Percentiles rank a stretch among this genome's conserved stretches.
Evolutionary conservation across 2,329 filamentous ascomycete genomes (phyloP).

Genomic region (Coleophoma eucalyptorum): DNA sequence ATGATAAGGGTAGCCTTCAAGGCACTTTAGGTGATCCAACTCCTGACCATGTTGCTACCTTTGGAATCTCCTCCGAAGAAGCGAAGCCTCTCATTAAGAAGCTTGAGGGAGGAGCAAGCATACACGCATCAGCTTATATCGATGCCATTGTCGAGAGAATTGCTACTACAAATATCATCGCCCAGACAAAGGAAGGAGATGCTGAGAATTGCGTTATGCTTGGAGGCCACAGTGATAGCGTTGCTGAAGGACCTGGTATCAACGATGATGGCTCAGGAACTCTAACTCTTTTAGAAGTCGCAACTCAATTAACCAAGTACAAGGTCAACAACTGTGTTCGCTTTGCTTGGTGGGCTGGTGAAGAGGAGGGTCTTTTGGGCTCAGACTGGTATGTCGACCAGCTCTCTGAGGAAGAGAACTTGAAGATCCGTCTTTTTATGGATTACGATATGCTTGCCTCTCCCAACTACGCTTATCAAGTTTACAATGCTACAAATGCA

Average conservation of each 20-base stretch:
- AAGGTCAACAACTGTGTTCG: slow-evolving; percentile 61
- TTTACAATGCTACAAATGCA: slow-evolving; percentile 70
- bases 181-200: slow-evolving; percentile 57
- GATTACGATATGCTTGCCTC: slow-evolving; percentile 70
- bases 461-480: slow-evolving; percentile 62
- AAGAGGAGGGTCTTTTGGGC: slow-evolving; percentile 62
- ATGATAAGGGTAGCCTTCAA: slow-evolving; percentile 49
- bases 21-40: slow-evolving; percentile 66
- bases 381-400: slow-evolving; percentile 58
- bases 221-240: slow-evolving; percentile 61
- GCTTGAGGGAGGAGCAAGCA: slow-evolving; percentile 44
- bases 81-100: slow-evolving; percentile 52
- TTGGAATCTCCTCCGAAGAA: slow-evolving; percentile 59
- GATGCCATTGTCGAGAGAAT: slow-evolving; percentile 46
- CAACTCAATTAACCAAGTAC: slow-evolving; percentile 53
- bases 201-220: slow-evolving; percentile 62
- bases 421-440: slow-evolving; percentile 62
- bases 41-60: slow-evolving; percentile 60
- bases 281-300: slow-evolving; percentile 55
- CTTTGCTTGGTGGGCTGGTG: slow-evolving; percentile 65
- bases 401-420: slow-evolving; percentile 54
- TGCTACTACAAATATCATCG: slow-evolving; percentile 50
- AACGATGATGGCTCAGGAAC: slow-evolving; percentile 35
- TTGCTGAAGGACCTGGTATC: slow-evolving; percentile 52
- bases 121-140: slow-evolving; percentile 56